Percentiles rank a stretch among this genome's conserved stretches.
Evolutionary conservation across 139 green algal genomes (phyloP).

Genomic region (Picochlorum sp.): DNA sequence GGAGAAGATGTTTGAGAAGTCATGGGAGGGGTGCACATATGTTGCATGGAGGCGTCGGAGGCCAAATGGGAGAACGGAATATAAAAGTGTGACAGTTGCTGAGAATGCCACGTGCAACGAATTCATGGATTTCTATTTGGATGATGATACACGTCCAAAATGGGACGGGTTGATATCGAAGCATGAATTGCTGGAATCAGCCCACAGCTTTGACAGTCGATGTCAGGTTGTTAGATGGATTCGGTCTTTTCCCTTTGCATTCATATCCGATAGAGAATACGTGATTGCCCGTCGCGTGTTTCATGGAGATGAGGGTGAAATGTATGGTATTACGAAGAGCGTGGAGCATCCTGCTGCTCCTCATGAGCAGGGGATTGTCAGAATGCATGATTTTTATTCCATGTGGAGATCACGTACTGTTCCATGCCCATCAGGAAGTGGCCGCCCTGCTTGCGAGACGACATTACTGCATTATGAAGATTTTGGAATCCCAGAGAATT

Average conservation of each 20-base stretch:
- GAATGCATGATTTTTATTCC: constrained; percentile 41
- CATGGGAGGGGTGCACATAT: constrained; percentile 54
- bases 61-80: constrained; percentile 74
- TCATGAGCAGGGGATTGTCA: constrained; percentile 18
- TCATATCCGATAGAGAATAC: constrained; percentile 80
- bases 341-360: constrained; percentile 36
- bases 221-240: constrained; percentile 82
- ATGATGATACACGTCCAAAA: constrained; percentile 58
- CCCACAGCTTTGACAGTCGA: constrained; percentile 13
- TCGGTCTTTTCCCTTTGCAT: constrained; percentile 80
- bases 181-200: constrained; percentile 45
- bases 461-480: constrained; percentile 82
- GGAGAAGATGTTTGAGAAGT: constrained; percentile 63
- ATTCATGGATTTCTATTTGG: constrained; percentile 81
- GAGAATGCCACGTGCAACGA: constrained; percentile 66
- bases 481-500: constrained; percentile 60
- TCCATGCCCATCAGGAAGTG: constrained; percentile 50
- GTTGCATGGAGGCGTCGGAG: constrained; percentile 54
- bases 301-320: constrained; percentile 22
- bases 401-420: constrained; percentile 59
- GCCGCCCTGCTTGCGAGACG: constrained; percentile 58
- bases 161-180: constrained; percentile 77
- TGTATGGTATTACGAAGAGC: constrained; percentile 55
- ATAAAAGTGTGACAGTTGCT: constrained; percentile 69
- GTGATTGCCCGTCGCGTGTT: constrained; percentile 62